Conservation (phyloP, 495 filamentous ascomycete species). For the Pyronema domesticum region DNA sequence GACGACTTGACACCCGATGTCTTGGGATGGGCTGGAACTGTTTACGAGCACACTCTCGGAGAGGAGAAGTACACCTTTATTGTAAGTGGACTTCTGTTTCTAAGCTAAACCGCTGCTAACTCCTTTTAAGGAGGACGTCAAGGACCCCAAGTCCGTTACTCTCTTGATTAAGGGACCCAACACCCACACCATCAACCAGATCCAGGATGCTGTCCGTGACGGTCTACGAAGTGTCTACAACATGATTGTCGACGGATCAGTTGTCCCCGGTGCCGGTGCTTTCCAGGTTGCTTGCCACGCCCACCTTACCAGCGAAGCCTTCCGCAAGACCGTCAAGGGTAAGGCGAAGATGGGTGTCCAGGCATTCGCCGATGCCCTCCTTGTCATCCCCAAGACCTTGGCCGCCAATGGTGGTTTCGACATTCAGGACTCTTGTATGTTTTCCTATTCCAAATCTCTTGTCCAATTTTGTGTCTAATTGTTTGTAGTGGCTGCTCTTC, state of each 20-base stretch:
- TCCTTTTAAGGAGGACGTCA: conserved; percentile 62
- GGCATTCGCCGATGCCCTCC: conserved; percentile 83
- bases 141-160: conserved; percentile 97
- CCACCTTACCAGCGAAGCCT: conserved; percentile 68
- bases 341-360: conserved; percentile 91
- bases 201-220: conserved; percentile 93
- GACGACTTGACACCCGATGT: conserved; percentile 79
- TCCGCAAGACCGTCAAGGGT: conserved; percentile 78
- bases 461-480: conserved; percentile 7
- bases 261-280: conserved; percentile 85
- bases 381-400: conserved; percentile 91
- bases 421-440: conserved; percentile 77
- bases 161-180: conserved; percentile 96
- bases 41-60: conserved; percentile 93
- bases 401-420: conserved; percentile 93
- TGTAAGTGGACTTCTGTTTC: conserved; percentile 19
- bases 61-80: conserved; percentile 99
- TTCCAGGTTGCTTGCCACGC: conserved; percentile 89
- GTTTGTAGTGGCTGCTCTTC: conserved; percentile 52
- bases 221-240: conserved; percentile 92
- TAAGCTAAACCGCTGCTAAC: conserved; percentile 11
- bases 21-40: conserved; percentile 87
- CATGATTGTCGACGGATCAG: conserved; percentile 90
- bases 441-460: neutral
- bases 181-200: conserved; percentile 84